Base-by-base conservation (phyloP, 2,329 filamentous ascomycete species). In the Lojkania enalia region DNA sequence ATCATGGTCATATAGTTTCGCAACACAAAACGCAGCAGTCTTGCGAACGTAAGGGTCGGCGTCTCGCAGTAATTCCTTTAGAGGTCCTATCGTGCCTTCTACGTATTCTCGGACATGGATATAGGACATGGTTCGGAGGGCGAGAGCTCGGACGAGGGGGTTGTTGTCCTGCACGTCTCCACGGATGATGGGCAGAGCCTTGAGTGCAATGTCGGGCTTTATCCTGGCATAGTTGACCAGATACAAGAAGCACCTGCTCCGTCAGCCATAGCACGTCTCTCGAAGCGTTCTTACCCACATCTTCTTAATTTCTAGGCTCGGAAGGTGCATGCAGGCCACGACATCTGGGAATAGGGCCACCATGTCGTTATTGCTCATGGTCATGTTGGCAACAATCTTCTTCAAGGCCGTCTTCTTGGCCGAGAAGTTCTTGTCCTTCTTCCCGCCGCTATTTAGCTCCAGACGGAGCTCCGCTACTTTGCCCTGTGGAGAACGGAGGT, bases 301-400 rank as follows among this genome's bases (percentile, higher is more conserved):
- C 80, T 99, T 99, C 82, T 99, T 99, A 74, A 99, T 96, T 74
- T 99, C 94, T 69, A 99, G 76, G 62, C 88, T 95, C 40, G 86
- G 87, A 51, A 99, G 88, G 60, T 88, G 84, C 94, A 99, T 99
- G 77, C 92, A 97, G 52, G 79, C 85, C 59, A 99, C 88, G 48
- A 99, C 87, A 67, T 99, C 94, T 14, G 92, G 90, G 61, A 99
- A 99, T 40, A 99, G 78, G 29, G 90, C 90, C 43, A 97, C 87
- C 94, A 99, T 99, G 72, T 99, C 94, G 67, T 97, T 99, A 75
- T 99, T 99, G 82, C 92, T 97, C 94, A 99, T 99, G 55, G 94
- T 99, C 94, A 99, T 99, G 70, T 99, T 99, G 69, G 94, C 94
- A 61, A 99, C 94, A 59, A 99, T 97, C 80, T 96, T 96, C 81